Evolutionary conservation across 2,329 filamentous ascomycete genomes (phyloP), one percentile per base, ranked within the genome.

Genomic region (Claviceps monticola): DNA sequence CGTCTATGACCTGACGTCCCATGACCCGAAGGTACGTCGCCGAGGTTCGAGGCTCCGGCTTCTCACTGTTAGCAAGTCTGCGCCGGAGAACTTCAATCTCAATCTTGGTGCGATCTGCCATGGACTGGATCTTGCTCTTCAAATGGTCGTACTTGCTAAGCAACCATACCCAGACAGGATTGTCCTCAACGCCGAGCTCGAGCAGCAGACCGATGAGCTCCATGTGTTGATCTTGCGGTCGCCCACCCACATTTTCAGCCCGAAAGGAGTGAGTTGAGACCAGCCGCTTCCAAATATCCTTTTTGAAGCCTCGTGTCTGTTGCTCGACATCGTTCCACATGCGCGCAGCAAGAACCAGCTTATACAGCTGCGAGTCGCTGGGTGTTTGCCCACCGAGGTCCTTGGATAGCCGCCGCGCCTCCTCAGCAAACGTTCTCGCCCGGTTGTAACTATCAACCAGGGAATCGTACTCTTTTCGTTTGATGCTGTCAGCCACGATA

Each of bases 121-220:
- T 85, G 0, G 78, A 74, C 43, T 81, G 79, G 50, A 97, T 91
- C 64, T 87, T 94, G 57, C 82, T 82, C 67, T 93, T 96, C 52
- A 98, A 74, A 61, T 90, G 83, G 57, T 95, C 88, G 62, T 90
- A 94, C 46, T 88, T 83, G 61, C 88, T 95, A 51, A 91, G 73
- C 26, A 98, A 79, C 90, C 93, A 98, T 11, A 94, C 78, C 87
- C 88, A 95, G 56, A 98, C 95, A 1, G 93, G 93, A 60, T 95
- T 98, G 54, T 97, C 89, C 9, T 95, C 86, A 2, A 95, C 89
- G 6, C 93, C 94, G 19, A 98, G 74, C 66, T 98, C 91, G n/a
- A 98, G 71, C 50, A 98, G 74, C 38, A 96, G 74, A 21, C 82
- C 77, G 51, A 98, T 97, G 47, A 96, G 74, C 63, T 95, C 88